Conservation (phyloP, 148 eudicot species). For the Persicaria tinctoria region DNA sequence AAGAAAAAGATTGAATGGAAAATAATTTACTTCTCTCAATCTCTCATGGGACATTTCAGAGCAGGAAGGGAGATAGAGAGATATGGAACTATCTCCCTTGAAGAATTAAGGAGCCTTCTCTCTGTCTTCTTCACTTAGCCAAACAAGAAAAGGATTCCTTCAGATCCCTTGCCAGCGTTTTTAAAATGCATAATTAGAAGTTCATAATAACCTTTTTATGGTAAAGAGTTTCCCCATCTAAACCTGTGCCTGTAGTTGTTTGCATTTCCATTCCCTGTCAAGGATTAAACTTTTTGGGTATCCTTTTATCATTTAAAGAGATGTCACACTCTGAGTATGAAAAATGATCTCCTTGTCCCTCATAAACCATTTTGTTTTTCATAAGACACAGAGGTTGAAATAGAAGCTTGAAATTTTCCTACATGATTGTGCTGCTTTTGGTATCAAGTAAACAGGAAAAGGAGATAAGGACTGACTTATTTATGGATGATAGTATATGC, state of each 20-base stretch:
- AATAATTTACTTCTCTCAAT: background rate
- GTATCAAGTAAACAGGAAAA: background rate
- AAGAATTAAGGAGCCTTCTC: background rate
- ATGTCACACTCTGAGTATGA: background rate
- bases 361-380: background rate
- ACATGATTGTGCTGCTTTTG: background rate
- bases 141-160: conserved; percentile 2
- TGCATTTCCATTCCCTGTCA: background rate
- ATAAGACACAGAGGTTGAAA: background rate
- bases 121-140: background rate
- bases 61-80: background rate
- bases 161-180: background rate
- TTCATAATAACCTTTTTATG: background rate
- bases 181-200: background rate
- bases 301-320: background rate
- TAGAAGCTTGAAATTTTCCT: background rate
- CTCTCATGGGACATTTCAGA: background rate
- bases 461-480: background rate
- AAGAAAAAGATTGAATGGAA: background rate
- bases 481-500: background rate
- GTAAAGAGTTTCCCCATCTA: background rate
- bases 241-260: background rate
- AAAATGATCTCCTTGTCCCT: background rate
- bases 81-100: background rate
- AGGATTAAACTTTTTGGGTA: background rate